These are phyloP conservation scores for Corynascus novoguineensis DNA, from an alignment of 495 filamentous ascomycete species.

Conservation along the genomic window DNA sequence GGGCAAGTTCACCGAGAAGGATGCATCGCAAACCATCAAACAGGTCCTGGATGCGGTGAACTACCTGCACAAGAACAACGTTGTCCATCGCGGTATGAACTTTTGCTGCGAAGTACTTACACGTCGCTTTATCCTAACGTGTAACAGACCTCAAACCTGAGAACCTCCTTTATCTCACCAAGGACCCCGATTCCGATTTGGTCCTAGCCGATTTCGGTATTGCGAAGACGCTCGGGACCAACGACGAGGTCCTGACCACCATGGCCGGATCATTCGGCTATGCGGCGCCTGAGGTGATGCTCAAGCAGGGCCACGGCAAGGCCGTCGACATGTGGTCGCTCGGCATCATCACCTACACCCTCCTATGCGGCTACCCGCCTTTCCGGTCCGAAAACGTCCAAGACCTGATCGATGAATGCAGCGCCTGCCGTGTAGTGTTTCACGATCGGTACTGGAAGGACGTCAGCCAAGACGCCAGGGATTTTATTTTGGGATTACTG, in stretches of 20 bases:
- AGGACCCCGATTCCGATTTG: constrained; percentile 67
- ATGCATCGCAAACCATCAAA: constrained; percentile 92
- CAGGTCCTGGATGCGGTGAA: constrained; percentile 93
- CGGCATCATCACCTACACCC: constrained; percentile 96
- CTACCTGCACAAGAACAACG: constrained; percentile 90
- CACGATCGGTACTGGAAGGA: constrained; percentile 99
- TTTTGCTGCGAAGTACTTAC: background rate
- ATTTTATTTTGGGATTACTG: constrained; percentile 81
- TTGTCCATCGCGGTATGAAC: constrained; percentile 83
- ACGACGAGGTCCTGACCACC: constrained; percentile 86
- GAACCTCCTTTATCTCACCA: constrained; percentile 90
- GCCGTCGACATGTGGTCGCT: constrained; percentile 99
- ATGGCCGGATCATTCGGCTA: constrained; percentile 99
- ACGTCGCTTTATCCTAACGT: constrained; percentile 1
- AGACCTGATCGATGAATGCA: constrained; percentile 94
- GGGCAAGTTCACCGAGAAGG: constrained; percentile 98
- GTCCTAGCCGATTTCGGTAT: constrained; percentile 98
- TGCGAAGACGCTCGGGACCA: constrained; percentile 92
- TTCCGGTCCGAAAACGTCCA: constrained; percentile 92
- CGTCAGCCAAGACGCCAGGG: constrained; percentile 91
- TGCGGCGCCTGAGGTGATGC: constrained; percentile 96
- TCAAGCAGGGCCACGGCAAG: constrained; percentile 95
- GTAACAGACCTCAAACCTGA: constrained; percentile 89
- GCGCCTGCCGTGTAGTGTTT: constrained; percentile 83
- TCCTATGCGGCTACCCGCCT: constrained; percentile 98